A percentile compares a stretch with the other conserved stretches of the same genome.
Evolutionary conservation across 345 rosid genomes (phyloP).

Genomic region (Pugionium dolabratum): DNA sequence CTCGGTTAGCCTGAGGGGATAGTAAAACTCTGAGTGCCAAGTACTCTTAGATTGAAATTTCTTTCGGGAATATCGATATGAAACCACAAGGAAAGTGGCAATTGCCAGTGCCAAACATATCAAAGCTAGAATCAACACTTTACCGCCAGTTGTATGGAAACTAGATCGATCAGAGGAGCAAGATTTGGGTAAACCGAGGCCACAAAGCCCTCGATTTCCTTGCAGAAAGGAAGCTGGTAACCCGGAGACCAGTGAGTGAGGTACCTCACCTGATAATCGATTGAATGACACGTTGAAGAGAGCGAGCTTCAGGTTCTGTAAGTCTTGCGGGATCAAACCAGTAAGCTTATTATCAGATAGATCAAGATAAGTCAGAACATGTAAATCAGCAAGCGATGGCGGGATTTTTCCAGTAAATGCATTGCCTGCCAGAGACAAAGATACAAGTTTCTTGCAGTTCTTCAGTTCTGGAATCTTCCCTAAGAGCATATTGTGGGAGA

Average conservation of each 20-base stretch:
- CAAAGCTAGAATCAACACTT: constrained; percentile 53
- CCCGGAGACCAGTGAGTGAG: constrained; percentile 72
- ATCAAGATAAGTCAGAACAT: constrained; percentile 90
- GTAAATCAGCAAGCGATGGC: constrained; percentile 67
- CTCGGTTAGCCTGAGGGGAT: constrained; percentile 78
- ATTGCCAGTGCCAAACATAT: constrained; percentile 67
- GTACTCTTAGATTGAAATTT: constrained; percentile 50
- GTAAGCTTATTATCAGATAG: constrained; percentile 78
- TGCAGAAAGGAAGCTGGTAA: constrained; percentile 89
- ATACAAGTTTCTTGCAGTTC: constrained; percentile 84
- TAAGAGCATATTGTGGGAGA: constrained; percentile 68
- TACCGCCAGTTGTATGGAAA: constrained; percentile 43
- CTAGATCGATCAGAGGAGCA: constrained; percentile 53
- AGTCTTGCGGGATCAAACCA: constrained; percentile 73
- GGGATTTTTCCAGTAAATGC: constrained; percentile 68
- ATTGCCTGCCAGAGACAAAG: constrained; percentile 76
- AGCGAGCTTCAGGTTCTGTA: constrained; percentile 86
- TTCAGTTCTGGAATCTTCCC: constrained; percentile 79
- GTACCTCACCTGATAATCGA: constrained; percentile 69
- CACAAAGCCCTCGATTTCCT: constrained; percentile 86
- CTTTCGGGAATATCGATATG: constrained; percentile 54
- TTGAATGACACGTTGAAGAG: constrained; percentile 87
- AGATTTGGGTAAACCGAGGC: constrained; percentile 67
- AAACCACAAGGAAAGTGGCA: constrained; percentile 46
- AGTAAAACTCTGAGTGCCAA: constrained; percentile 84